Base-by-base conservation (phyloP, 2,329 filamentous ascomycete genomes). In the Paracoccidioides lutzii region DNA sequence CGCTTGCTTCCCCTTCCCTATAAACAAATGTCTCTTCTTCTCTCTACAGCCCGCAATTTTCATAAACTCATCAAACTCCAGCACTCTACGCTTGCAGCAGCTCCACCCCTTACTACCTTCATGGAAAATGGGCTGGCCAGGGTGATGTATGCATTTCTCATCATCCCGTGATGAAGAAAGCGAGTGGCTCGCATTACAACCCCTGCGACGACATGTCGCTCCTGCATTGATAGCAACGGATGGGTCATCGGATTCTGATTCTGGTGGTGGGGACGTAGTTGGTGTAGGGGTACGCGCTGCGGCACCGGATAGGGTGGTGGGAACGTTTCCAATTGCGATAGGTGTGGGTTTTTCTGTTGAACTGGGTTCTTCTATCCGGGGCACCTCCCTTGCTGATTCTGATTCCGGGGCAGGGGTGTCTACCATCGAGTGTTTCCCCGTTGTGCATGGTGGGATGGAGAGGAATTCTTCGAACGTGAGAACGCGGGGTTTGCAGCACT, bases 401-500 rank as follows among this genome's bases (percentile, higher is more conserved):
- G 64, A 73, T 55, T 68, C 76, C 14, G 75, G 76, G 66, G 57
- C 71, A 15, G 83, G 78, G 5, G 80, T 81, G 64, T 84, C 91
- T 59, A 93, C 87, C 10, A 88, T 90, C 57, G 88, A 93, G 76
- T 98, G 93, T 65, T 85, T 90, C 66, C 93, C 93, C 10, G 84
- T 87, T 32, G 93, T 95, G 78, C 93, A 98, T 41, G 93, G 91
- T 52, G 87, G 78, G 64, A 98, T 97, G 58, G 78, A 72, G 72
- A 98, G 88, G 78, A 98, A 98, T 75, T 98, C 93, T 74, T 98
- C 93, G 70, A 98, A 98, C 58, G 90, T 96, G 65, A 98, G 78
- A 65, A 97, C 90, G 66, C 93, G 87, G 56, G 90, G 86, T 75
- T 96, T 97, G 81, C 93, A 98, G 78, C 93, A 98, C 76, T 95